Percentiles rank a stretch among this genome's conserved stretches.
Evolutionary conservation across 768 basidiomycete species (phyloP).

Genomic region (Rhodotorula diobovata): DNA sequence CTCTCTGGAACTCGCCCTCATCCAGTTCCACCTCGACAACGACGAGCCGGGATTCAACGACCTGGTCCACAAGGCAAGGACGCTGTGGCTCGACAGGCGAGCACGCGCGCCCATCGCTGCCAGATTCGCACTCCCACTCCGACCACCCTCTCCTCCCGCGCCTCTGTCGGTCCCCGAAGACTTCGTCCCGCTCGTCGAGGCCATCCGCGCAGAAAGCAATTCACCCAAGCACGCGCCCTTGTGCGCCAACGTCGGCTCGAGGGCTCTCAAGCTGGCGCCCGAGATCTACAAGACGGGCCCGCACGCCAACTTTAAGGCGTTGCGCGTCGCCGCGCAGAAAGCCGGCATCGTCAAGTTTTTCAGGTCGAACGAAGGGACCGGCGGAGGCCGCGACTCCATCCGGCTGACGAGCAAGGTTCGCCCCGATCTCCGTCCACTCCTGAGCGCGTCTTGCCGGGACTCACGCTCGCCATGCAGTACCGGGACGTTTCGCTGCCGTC

Average conservation of each 20-base stretch:
- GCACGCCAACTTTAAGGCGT: not conserved
- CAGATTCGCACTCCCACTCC: not conserved
- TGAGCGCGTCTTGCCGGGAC: not conserved
- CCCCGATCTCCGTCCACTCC: too few relatives aligned
- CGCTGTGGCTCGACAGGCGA: not conserved
- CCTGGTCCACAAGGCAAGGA: not conserved
- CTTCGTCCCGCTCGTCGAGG: constrained; percentile 6
- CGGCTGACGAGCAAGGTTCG: not conserved
- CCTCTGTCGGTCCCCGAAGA: too few relatives aligned
- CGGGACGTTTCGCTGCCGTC: too few relatives aligned
- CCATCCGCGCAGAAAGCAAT: not conserved
- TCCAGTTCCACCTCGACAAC: constrained; percentile 21
- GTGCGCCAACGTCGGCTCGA: not conserved
- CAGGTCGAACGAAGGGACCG: not conserved
- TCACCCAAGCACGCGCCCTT: too few relatives aligned
- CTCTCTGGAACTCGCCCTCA: not conserved
- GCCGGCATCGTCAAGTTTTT: not conserved
- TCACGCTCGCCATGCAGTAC: too few relatives aligned
- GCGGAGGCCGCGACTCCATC: not conserved
- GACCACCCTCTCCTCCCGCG: not conserved
- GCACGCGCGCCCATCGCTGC: rapidly evolving
- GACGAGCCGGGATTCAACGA: not conserved
- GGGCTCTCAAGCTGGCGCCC: not conserved
- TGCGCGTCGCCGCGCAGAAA: not conserved
- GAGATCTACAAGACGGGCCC: not conserved